These are phyloP conservation scores for Cucumis cinereus DNA, from an alignment of 306 rosid species.

Conservation along the genomic window DNA sequence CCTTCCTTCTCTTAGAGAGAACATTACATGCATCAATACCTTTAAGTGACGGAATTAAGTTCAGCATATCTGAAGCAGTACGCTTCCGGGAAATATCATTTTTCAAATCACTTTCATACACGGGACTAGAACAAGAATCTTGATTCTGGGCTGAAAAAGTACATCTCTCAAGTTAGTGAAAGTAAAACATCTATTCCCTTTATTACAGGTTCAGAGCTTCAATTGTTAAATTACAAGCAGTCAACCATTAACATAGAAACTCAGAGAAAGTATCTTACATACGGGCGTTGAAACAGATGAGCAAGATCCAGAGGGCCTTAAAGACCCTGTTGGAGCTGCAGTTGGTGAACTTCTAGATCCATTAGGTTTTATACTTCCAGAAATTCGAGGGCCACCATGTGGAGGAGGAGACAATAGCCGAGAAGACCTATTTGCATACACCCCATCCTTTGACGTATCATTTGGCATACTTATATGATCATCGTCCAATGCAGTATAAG, in stretches of 20 bases:
- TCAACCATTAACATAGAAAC: conserved; percentile 12
- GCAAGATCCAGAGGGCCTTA: conserved; percentile 47
- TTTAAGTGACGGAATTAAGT: conserved; percentile 75
- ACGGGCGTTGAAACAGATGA: conserved; percentile 55
- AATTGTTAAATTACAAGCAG: background rate
- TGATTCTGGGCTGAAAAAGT: conserved; percentile 51
- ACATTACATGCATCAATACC: conserved; percentile 33
- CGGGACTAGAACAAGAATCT: conserved; percentile 37
- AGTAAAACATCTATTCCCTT: background rate
- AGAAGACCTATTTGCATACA: conserved; percentile 46
- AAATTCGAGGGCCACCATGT: conserved; percentile 36
- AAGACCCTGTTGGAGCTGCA: conserved; percentile 31
- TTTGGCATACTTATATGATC: conserved; percentile 49
- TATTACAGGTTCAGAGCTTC: background rate
- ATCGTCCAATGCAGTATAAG: conserved; percentile 56
- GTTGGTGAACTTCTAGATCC: conserved; percentile 38
- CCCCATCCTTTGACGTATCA: conserved; percentile 51
- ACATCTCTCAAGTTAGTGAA: conserved; percentile 21
- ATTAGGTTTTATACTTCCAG: conserved; percentile 43
- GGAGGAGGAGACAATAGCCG: conserved; percentile 63
- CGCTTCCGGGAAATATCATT: conserved; percentile 60
- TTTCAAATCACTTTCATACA: conserved; percentile 36
- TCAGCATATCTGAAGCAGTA: conserved; percentile 64
- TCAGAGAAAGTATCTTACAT: conserved; percentile 61
- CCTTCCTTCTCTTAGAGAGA: conserved; percentile 49